Evolutionary conservation across 768 basidiomycete species (phyloP).

Genomic region (Termitomyces sp.): DNA sequence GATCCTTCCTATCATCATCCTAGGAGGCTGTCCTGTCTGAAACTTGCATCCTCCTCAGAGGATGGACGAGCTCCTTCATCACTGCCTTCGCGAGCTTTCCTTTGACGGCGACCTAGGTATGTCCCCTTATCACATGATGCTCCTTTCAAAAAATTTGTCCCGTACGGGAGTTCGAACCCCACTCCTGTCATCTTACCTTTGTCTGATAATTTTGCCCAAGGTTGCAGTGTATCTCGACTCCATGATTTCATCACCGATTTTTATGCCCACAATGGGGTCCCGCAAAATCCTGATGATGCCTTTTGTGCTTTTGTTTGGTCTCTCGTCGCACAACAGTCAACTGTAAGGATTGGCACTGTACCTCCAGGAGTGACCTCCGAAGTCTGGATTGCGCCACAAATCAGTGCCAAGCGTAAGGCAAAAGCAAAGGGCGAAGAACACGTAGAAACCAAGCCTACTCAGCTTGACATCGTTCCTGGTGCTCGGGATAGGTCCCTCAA

Average conservation of each 20-base stretch:
- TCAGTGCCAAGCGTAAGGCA: conserved; percentile 60
- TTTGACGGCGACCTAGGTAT: conserved; percentile 89
- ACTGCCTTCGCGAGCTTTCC: conserved; percentile 80
- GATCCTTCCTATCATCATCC: neutral
- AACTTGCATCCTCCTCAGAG: neutral
- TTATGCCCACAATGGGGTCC: conserved; percentile 40
- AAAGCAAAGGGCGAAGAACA: conserved; percentile 49
- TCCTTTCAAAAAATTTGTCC: conserved; percentile 7
- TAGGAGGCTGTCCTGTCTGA: neutral
- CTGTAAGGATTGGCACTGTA: conserved; percentile 67
- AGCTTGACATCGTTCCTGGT: conserved; percentile 50
- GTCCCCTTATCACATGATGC: conserved; percentile 34
- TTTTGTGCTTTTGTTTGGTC: conserved; percentile 84
- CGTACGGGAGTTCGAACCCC: conserved; percentile 41
- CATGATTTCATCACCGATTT: conserved; percentile 66
- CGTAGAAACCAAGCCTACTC: conserved; percentile 34
- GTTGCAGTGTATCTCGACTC: conserved; percentile 69
- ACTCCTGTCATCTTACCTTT: conserved; percentile 15
- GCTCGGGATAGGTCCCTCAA: conserved; percentile 50
- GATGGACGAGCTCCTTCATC: conserved; percentile 85
- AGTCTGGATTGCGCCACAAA: conserved; percentile 77
- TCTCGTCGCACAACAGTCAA: conserved; percentile 67
- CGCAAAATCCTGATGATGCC: conserved; percentile 62
- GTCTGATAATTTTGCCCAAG: conserved; percentile 32
- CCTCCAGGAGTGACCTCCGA: conserved; percentile 56